Evolutionary conservation across 257 asterid species (phyloP).

Genomic region (Capsicum pubescens): DNA sequence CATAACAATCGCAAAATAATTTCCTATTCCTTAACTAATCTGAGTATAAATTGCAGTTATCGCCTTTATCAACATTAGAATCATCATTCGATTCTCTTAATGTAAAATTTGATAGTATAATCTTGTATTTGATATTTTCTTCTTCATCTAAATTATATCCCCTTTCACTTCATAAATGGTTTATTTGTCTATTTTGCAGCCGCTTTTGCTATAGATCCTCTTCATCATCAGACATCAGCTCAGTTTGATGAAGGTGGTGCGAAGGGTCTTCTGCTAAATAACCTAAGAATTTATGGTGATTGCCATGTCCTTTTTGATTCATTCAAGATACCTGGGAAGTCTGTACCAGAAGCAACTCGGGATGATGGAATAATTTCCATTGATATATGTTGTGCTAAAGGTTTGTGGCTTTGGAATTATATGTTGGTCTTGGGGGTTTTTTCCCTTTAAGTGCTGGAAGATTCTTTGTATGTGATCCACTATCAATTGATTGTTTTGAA

Average conservation of each 20-base stretch:
- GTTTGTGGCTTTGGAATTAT: constrained; percentile 44
- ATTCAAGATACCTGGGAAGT: constrained; percentile 78
- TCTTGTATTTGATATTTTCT: constrained; percentile 10
- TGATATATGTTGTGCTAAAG: constrained; percentile 77
- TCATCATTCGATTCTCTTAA: constrained; percentile 66
- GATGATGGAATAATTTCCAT: constrained; percentile 49
- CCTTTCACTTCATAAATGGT: neutral
- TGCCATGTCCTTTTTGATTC: constrained; percentile 92
- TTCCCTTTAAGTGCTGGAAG: constrained; percentile 23
- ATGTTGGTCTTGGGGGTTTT: constrained; percentile 29
- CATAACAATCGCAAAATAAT: constrained; percentile 12
- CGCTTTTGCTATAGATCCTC: constrained; percentile 94
- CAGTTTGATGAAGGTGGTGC: constrained; percentile 98
- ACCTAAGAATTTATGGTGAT: constrained; percentile 83
- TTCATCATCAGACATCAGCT: constrained; percentile 91
- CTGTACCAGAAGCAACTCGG: constrained; percentile 45
- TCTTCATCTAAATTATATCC: neutral
- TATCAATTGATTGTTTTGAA: neutral
- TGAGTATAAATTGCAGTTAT: constrained; percentile 59
- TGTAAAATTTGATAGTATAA: constrained; percentile 84
- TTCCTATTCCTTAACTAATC: constrained; percentile 33
- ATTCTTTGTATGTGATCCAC: neutral
- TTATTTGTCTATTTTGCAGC: constrained; percentile 36
- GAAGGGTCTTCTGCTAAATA: constrained; percentile 82
- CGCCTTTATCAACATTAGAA: constrained; percentile 85